phyloP scores from a whole-genome alignment of 345 rosid genomes.

The Pistacia atlantica region DNA sequence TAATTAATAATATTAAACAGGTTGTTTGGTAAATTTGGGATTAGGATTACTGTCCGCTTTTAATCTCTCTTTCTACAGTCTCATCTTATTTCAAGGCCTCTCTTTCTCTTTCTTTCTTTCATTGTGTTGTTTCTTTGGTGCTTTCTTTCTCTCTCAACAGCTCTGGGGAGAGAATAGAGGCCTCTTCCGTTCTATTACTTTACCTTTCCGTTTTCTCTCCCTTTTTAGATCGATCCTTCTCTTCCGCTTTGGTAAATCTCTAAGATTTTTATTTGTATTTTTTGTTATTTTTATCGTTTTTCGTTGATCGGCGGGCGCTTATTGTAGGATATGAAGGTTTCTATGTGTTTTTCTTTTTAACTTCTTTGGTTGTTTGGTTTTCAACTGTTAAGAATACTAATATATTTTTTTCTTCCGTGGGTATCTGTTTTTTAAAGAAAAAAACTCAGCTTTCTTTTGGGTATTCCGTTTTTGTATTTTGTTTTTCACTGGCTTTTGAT shows the following conservation, averaged over 20 bases:
- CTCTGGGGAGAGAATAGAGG: neutral
- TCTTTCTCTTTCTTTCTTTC: neutral
- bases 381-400: neutral
- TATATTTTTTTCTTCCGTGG: neutral
- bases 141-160: constrained; percentile 26
- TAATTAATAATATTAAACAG: constrained; percentile 2
- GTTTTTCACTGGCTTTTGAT: constrained; percentile 14
- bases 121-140: constrained; percentile 21
- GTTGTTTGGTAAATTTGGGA: constrained; percentile 34
- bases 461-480: neutral
- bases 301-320: constrained; percentile 29
- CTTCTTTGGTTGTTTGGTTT: constrained; percentile 18
- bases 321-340: constrained; percentile 9
- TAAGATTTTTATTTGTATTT: constrained; percentile 7
- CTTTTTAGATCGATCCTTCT: constrained; percentile 35
- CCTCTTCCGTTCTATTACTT: constrained; percentile 8
- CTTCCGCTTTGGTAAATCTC: constrained; percentile 33
- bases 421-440: neutral
- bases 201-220: constrained; percentile 7
- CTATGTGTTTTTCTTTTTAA: neutral
- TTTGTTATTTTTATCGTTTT: neutral
- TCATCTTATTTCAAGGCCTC: constrained; percentile 19
- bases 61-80: constrained; percentile 16
- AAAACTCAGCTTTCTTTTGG: neutral
- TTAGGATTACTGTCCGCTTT: constrained; percentile 24